Conservation (phyloP, 345 rosid species). For the Lepidium aucheri region DNA sequence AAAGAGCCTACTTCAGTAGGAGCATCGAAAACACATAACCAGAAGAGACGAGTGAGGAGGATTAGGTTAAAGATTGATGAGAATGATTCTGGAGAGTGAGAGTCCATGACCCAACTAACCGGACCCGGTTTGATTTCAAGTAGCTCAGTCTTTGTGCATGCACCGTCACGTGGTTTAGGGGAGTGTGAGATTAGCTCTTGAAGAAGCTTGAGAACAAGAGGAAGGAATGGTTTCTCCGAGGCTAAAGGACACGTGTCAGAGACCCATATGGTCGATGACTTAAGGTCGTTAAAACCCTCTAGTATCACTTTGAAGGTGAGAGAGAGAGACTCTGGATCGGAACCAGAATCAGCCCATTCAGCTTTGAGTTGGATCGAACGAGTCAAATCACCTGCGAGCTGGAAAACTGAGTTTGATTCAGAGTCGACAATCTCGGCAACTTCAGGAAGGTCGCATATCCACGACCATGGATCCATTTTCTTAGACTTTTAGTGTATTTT, state of each 20-base stretch:
- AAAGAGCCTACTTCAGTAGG: slow-evolving; percentile 71
- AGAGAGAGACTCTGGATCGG: slow-evolving; percentile 24
- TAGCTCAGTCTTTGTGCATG: slow-evolving; percentile 55
- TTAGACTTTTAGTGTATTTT: not conserved
- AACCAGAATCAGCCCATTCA: slow-evolving; percentile 23
- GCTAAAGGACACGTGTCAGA: slow-evolving; percentile 59
- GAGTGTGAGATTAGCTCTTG: slow-evolving; percentile 55
- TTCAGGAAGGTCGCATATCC: slow-evolving; percentile 56
- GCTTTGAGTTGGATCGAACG: slow-evolving; percentile 52
- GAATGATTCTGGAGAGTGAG: slow-evolving; percentile 71
- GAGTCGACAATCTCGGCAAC: slow-evolving; percentile 27
- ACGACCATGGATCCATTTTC: slow-evolving; percentile 71
- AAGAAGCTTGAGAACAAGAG: slow-evolving; percentile 67
- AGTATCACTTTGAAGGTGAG: slow-evolving; percentile 38
- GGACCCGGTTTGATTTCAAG: slow-evolving; percentile 59
- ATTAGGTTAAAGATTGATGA: slow-evolving; percentile 62
- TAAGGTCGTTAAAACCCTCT: slow-evolving; percentile 34
- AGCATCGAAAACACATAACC: slow-evolving; percentile 59
- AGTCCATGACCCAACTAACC: slow-evolving; percentile 68
- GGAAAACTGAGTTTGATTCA: slow-evolving; percentile 24
- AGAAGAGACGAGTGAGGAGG: slow-evolving; percentile 61
- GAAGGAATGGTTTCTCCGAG: slow-evolving; percentile 68
- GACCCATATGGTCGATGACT: slow-evolving; percentile 46
- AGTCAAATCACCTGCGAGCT: slow-evolving; percentile 38
- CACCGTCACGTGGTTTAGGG: slow-evolving; percentile 35